Percentiles rank a stretch among this genome's conserved stretches.
Conservation (phyloP, 2,329 filamentous ascomycete species). For the Aspergillus aculeatus region DNA sequence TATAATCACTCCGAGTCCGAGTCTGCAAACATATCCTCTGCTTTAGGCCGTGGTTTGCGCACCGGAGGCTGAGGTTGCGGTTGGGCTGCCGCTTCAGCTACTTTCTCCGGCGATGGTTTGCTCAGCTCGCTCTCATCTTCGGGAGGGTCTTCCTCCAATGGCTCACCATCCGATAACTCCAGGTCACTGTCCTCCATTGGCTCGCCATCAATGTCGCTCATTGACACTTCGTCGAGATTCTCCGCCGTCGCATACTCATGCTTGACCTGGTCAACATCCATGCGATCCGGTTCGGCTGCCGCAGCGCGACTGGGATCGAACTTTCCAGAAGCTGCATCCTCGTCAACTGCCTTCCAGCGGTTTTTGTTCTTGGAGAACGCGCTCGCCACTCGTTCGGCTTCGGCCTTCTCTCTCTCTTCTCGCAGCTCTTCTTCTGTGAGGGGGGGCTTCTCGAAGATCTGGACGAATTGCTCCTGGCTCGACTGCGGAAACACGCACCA, state of each 20-base stretch:
- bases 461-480: conserved; percentile 68
- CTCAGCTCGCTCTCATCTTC: conserved; percentile 29
- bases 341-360: conserved; percentile 49
- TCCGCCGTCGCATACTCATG: conserved; percentile 44
- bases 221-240: conserved; percentile 40
- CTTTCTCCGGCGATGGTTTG: conserved; percentile 20
- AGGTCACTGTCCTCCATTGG: conserved; percentile 52
- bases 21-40: conserved; percentile 85
- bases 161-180: conserved; percentile 50
- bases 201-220: conserved; percentile 46
- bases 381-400: conserved; percentile 38
- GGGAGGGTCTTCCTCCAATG: conserved; percentile 45
- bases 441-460: conserved; percentile 70
- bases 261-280: conserved; percentile 34
- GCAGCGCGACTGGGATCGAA: conserved; percentile 28
- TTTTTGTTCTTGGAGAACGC: conserved; percentile 44
- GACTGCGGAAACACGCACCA: conserved; percentile 69
- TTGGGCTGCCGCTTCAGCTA: conserved; percentile 25
- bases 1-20: conserved; percentile 57
- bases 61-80: conserved; percentile 31
- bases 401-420: conserved; percentile 45
- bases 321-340: conserved; percentile 35
- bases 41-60: conserved; percentile 65
- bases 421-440: conserved; percentile 48
- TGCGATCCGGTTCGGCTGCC: conserved; percentile 28